Evolutionary conservation across 495 filamentous ascomycete species (phyloP), one percentile per base, ranked within the genome.

Genomic region (Penicillium paxilli): DNA sequence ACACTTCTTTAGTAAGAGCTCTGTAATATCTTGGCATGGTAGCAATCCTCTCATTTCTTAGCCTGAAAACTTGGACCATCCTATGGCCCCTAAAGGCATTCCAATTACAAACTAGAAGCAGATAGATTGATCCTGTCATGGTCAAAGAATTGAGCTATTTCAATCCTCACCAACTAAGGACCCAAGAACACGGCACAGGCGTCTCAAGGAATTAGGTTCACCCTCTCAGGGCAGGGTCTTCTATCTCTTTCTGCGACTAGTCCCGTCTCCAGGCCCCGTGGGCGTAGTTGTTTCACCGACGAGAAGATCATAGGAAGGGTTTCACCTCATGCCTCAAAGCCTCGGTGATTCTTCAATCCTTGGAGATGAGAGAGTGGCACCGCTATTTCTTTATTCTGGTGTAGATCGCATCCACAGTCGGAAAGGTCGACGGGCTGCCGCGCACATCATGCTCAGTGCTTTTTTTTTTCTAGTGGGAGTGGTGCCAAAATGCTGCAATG

Each of bases 301-400:
- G n/a, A 19, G n/a, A 48, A 54, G 28, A 38, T 41, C 21, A 62
- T 57, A 62, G 59, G 59, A 57, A 49, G 21, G 51, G 54, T 62
- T 62, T 62, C 59, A 61, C 58, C 28, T 32, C 28, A 32, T 32
- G 28, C 26, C 11, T 11, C 26, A 2, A 4, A 28, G 7, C 26
- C 26, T 26, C 44, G 26, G 37, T 5, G 28, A 17, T 40, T 33
- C 22, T 26, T 49, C 46, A 44, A 22, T 26, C 6, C 46, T 26
- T 38, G 30, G 33, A 6, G 33, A 19, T 16, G 16, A n/a, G 7
- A 37, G 28, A 23, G 17, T 20, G 23, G 16, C 30, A 41, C 54
- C 41, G 40, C 38, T 40, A 46, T 46, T 14, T 49, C 37, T 33
- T 33, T 9, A 21, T 32, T 28, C 28, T 26, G 12, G 22, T 37